phyloP scores from a whole-genome alignment of 1,284 basidiomycete genomes.

The Phaffia rhodozyma region DNA sequence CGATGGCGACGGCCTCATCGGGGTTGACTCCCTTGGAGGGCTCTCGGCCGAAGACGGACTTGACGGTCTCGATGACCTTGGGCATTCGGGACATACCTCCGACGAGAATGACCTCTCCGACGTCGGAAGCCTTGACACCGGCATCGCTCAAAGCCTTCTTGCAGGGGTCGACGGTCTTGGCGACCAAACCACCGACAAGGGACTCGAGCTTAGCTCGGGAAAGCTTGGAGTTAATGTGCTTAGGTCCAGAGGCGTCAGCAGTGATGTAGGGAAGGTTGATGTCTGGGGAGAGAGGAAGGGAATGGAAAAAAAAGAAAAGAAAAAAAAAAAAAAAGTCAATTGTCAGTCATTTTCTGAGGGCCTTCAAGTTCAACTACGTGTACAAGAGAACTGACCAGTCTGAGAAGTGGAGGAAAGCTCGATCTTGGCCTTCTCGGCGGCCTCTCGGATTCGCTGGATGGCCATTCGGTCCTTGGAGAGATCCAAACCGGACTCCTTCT shows the following conservation, averaged over 20 bases:
- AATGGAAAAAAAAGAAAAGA: neutral
- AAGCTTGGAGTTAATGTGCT: constrained; percentile 90
- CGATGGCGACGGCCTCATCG: constrained; percentile 90
- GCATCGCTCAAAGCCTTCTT: constrained; percentile 90
- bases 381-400: constrained; percentile 39
- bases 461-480: constrained; percentile 83
- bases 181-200: constrained; percentile 69
- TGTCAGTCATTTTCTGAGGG: neutral
- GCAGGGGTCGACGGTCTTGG: constrained; percentile 90
- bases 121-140: constrained; percentile 77
- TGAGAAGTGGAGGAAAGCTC: constrained; percentile 86
- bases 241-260: constrained; percentile 82
- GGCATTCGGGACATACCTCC: constrained; percentile 99
- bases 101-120: constrained; percentile 93
- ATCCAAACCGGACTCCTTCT: constrained; percentile 79
- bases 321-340: neutral
- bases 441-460: constrained; percentile 97
- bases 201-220: constrained; percentile 80
- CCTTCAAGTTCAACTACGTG: too few species aligned
- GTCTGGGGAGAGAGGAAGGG: constrained; percentile 39
- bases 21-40: constrained; percentile 94
- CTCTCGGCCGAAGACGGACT: constrained; percentile 81
- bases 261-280: constrained; percentile 97
- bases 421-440: constrained; percentile 98
- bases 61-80: constrained; percentile 84